Conservation (phyloP, 139 green algal genomes). For the Yamagishiella unicocca region DNA sequence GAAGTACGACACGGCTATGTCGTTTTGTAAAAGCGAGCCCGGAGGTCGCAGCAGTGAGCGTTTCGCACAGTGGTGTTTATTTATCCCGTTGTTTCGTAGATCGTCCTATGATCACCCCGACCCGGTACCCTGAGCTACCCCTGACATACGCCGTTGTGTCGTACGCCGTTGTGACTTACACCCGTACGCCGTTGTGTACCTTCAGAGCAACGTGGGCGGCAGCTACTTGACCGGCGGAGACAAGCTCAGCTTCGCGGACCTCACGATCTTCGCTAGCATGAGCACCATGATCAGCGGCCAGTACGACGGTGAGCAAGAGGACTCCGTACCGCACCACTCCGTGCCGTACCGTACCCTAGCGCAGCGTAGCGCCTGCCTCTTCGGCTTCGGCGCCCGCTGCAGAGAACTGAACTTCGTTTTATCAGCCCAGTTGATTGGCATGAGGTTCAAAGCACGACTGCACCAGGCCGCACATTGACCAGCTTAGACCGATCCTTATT, state of each 20-base stretch:
- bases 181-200: too few relatives aligned
- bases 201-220: too few relatives aligned
- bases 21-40: too few relatives aligned
- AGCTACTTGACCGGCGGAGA: conserved; percentile 25
- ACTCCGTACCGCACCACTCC: neutral
- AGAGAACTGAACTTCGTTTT: neutral
- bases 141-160: too few relatives aligned
- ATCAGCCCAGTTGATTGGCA: neutral
- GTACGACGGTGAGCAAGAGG: conserved; percentile 44
- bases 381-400: neutral
- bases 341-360: neutral
- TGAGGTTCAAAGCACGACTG: neutral
- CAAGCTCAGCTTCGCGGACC: conserved; percentile 44
- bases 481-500: neutral
- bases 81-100: too few relatives aligned
- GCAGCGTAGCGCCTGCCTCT: too few relatives aligned
- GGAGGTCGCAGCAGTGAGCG: too few relatives aligned
- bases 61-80: too few relatives aligned
- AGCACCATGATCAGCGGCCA: conserved; percentile 23
- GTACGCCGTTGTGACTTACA: too few relatives aligned
- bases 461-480: neutral
- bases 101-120: too few relatives aligned
- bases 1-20: too few relatives aligned
- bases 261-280: conserved; percentile 37
- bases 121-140: too few relatives aligned